Percentiles rank a stretch among this genome's conserved stretches.
Evolutionary conservation across 805 yeast genomes (phyloP).

Genomic region (Ogataea paraovalis): DNA sequence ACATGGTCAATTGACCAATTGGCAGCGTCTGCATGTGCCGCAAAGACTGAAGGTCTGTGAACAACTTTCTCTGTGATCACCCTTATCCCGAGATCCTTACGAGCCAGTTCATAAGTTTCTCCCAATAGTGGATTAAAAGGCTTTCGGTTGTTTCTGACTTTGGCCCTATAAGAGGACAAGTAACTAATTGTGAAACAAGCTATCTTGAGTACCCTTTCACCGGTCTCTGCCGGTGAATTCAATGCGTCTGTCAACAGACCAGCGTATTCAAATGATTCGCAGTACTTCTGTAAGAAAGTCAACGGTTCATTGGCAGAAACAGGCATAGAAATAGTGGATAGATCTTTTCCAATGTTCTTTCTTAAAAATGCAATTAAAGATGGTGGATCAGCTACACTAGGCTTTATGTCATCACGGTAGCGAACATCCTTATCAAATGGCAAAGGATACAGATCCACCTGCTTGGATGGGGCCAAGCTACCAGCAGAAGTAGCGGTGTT

Average conservation of each 20-base stretch:
- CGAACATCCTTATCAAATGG: constrained; percentile 42
- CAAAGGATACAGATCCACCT: constrained; percentile 59
- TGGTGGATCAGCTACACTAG: constrained; percentile 71
- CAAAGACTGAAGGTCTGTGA: constrained; percentile 85
- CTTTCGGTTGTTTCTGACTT: constrained; percentile 73
- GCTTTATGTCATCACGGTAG: constrained; percentile 56
- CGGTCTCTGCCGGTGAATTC: constrained; percentile 40
- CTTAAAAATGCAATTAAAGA: constrained; percentile 74
- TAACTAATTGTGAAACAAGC: constrained; percentile 82
- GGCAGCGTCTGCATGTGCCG: constrained; percentile 67
- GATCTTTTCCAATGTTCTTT: constrained; percentile 89
- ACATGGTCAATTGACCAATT: constrained; percentile 65
- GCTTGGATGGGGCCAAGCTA: background rate
- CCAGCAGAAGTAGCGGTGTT: background rate
- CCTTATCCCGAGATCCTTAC: constrained; percentile 77
- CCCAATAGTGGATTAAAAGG: constrained; percentile 95
- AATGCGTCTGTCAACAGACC: constrained; percentile 61
- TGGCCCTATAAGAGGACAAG: constrained; percentile 66
- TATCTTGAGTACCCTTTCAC: constrained; percentile 59
- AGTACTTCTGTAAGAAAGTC: constrained; percentile 70
- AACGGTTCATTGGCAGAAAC: constrained; percentile 92
- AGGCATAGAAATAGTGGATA: constrained; percentile 86
- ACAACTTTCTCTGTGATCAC: constrained; percentile 78
- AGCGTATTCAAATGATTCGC: constrained; percentile 79
- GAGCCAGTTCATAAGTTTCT: constrained; percentile 85